Evolutionary conservation across 371 early-diverging fungal genomes (phyloP).

Genomic region (Mortierella sp.): DNA sequence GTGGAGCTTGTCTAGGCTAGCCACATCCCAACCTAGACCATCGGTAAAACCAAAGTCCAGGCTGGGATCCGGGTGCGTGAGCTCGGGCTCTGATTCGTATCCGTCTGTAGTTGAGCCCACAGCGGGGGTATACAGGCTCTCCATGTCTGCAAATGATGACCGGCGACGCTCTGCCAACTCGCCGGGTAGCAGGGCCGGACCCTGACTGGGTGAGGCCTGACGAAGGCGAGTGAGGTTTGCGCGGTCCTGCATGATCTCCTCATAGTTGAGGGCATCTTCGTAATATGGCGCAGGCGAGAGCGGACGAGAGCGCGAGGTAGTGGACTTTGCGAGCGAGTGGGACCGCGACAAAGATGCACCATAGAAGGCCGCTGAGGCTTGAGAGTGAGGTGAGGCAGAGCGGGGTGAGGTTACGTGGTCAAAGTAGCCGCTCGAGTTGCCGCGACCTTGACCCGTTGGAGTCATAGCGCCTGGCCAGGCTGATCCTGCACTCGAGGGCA

Average conservation of each 20-base stretch:
- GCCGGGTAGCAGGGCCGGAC: constrained; percentile 16
- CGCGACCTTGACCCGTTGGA: constrained; percentile 14
- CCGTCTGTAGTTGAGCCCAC: constrained; percentile 37
- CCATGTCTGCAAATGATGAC: constrained; percentile 41
- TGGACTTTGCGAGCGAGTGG: constrained; percentile 42
- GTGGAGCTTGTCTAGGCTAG: constrained; percentile 26
- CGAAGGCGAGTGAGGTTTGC: constrained; percentile 34
- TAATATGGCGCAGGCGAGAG: constrained; percentile 24
- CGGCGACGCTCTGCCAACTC: constrained; percentile 22
- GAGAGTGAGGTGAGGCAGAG: constrained; percentile 38
- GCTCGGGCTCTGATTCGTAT: constrained; percentile 49
- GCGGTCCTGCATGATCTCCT: constrained; percentile 41
- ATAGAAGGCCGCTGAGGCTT: constrained; percentile 7
- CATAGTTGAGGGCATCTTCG: constrained; percentile 33
- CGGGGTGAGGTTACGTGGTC: constrained; percentile 33
- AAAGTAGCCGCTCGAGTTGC: constrained; percentile 22
- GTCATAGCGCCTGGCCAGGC: constrained; percentile 29
- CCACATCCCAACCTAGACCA: constrained; percentile 46
- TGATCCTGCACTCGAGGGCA: constrained; percentile 38
- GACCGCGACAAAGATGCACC: constrained; percentile 32
- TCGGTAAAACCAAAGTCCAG: constrained; percentile 31
- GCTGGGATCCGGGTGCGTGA: constrained; percentile 6
- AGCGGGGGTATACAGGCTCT: constrained; percentile 44
- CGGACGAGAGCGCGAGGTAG: constrained; percentile 32
- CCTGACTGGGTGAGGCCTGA: constrained; percentile 21